Percentiles rank a stretch among this genome's conserved stretches.
Evolutionary conservation across 768 basidiomycete genomes (phyloP).

Genomic region (Calvatia gigantea): DNA sequence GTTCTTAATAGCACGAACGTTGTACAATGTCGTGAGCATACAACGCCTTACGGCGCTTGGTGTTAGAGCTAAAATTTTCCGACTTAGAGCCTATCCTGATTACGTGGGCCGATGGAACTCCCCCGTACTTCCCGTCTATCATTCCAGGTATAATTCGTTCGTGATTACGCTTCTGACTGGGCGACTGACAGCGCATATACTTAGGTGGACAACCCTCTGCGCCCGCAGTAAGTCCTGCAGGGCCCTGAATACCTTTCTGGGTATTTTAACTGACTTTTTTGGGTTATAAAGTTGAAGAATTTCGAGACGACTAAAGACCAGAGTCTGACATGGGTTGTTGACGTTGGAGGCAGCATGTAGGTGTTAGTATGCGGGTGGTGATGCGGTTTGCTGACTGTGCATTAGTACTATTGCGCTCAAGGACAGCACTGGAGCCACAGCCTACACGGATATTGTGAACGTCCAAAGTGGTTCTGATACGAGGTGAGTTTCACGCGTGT

Average conservation of each 20-base stretch:
- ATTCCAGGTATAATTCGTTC: slow-evolving; percentile 49
- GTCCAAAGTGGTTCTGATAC: slow-evolving; percentile 33
- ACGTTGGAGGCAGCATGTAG: slow-evolving; percentile 48
- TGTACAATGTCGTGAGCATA: slow-evolving; percentile 36
- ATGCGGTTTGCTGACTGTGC: neutral
- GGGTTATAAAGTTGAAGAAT: slow-evolving; percentile 46
- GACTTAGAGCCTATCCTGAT: slow-evolving; percentile 60
- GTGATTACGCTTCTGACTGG: neutral
- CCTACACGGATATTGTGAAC: slow-evolving; percentile 50
- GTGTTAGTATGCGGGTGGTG: slow-evolving; percentile 14
- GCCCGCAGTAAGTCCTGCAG: slow-evolving; percentile 40
- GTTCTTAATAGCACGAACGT: slow-evolving; percentile 19
- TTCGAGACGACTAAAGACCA: slow-evolving; percentile 45
- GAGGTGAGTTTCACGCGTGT: slow-evolving; percentile 24
- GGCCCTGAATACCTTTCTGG: slow-evolving; percentile 7
- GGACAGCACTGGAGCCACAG: slow-evolving; percentile 51
- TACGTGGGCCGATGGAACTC: slow-evolving; percentile 45
- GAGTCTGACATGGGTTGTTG: slow-evolving; percentile 51
- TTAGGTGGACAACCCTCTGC: slow-evolving; percentile 53
- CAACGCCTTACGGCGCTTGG: neutral
- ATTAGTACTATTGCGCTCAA: slow-evolving; percentile 52
- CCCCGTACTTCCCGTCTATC: slow-evolving; percentile 59
- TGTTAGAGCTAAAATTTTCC: neutral
- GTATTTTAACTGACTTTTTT: slow-evolving; percentile 17
- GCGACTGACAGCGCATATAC: slow-evolving; percentile 2